phyloP scores from a whole-genome alignment of 2,329 filamentous ascomycete species.

The Talaromyces sp. region DNA sequence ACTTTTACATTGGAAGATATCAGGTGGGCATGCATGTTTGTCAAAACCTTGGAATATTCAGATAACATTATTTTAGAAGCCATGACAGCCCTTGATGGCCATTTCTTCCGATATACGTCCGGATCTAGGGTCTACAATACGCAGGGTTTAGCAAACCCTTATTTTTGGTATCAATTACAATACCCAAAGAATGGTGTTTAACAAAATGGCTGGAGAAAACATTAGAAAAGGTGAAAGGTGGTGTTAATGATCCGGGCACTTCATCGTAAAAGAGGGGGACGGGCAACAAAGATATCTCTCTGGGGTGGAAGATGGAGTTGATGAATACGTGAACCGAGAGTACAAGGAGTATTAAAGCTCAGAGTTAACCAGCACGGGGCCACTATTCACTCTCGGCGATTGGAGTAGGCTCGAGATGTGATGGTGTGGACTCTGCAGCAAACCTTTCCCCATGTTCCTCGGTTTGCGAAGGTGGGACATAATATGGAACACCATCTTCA shows the following conservation, averaged over 20 bases:
- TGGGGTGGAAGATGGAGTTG: constrained; percentile 1
- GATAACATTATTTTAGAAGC: too few species aligned
- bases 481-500: constrained; percentile 68
- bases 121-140: too few species aligned
- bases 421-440: constrained; percentile 19
- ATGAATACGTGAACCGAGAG: background rate
- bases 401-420: constrained; percentile 11
- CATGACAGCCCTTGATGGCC: too few species aligned
- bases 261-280: background rate
- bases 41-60: too few species aligned
- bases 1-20: too few species aligned
- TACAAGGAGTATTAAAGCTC: background rate
- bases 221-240: background rate
- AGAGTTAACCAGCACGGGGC: background rate
- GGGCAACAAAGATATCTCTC: background rate
- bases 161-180: constrained; percentile 1
- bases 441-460: constrained; percentile 22
- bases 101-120: too few species aligned
- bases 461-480: constrained; percentile 32
- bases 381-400: constrained; percentile 18
- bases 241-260: background rate
- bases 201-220: background rate
- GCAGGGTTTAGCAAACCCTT: too few species aligned
- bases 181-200: background rate
- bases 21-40: too few species aligned